Percentiles rank a stretch among this genome's conserved stretches.
Conservation (phyloP, 148 eudicot species). For the Amaranthus palmeri region DNA sequence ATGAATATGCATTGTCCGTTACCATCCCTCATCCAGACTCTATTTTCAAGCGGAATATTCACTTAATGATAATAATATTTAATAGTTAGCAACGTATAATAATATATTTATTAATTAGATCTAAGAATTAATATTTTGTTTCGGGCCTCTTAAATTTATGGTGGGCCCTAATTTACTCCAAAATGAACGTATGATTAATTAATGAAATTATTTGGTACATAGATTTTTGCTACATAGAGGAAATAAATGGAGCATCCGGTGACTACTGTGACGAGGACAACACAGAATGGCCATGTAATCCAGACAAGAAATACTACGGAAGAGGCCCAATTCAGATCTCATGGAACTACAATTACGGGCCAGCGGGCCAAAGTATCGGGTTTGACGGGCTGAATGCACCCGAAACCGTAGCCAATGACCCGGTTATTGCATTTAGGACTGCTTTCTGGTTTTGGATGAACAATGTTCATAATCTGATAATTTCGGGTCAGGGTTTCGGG, state of each 20-base stretch:
- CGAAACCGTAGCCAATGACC: slow-evolving; percentile 32
- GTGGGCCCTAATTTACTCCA: too few species aligned
- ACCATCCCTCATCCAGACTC: too few species aligned
- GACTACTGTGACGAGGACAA: slow-evolving; percentile 40
- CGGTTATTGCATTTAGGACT: slow-evolving; percentile 32
- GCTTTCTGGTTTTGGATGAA: slow-evolving; percentile 48
- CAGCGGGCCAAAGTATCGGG: slow-evolving; percentile 37
- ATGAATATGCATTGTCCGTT: too few species aligned
- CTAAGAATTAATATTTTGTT: too few species aligned
- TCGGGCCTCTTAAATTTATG: too few species aligned
- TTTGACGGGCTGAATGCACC: slow-evolving; percentile 44
- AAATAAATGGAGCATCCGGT: slow-evolving; percentile 35
- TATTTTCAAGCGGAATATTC: too few species aligned
- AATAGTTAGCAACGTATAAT: too few species aligned
- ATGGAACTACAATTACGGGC: slow-evolving; percentile 50
- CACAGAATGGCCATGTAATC: slow-evolving; percentile 35
- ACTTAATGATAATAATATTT: too few species aligned
- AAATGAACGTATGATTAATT: neutral
- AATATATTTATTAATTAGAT: too few species aligned
- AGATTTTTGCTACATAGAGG: slow-evolving; percentile 56
- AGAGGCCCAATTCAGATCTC: slow-evolving; percentile 43
- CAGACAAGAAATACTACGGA: slow-evolving; percentile 30
- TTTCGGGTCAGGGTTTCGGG: slow-evolving; percentile 35
- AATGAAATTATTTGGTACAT: neutral
- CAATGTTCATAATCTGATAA: slow-evolving; percentile 28